phyloP scores from a whole-genome alignment of 2,329 filamentous ascomycete genomes.

The Chaetomium globosum region DNA sequence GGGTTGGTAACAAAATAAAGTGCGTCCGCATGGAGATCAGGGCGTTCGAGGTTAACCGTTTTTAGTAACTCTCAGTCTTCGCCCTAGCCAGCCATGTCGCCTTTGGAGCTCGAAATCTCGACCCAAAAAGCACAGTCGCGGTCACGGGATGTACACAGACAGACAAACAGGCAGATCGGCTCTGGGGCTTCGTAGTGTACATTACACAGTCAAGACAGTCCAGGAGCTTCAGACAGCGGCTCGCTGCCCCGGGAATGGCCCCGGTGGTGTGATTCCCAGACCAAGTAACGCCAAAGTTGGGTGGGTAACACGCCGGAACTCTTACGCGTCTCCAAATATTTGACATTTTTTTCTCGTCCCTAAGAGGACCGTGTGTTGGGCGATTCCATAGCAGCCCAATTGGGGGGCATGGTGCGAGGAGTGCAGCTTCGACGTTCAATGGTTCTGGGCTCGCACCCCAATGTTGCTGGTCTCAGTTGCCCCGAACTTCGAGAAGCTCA shows the following conservation, averaged over 20 bases:
- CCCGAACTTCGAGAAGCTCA: not conserved
- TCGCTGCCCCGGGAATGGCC: not conserved
- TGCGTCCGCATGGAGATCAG: not conserved
- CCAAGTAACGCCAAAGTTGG: not conserved
- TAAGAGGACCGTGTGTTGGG: not conserved
- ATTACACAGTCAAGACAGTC: no score
- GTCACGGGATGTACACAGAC: no score
- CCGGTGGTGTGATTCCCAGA: not conserved
- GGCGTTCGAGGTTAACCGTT: not conserved
- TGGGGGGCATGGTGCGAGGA: not conserved
- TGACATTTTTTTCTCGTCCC: not conserved
- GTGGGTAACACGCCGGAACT: not conserved
- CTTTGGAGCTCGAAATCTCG: not conserved
- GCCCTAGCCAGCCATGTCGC: not conserved
- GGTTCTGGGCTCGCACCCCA: not conserved
- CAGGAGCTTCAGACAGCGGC: not conserved
- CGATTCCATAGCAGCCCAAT: not conserved
- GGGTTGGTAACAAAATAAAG: constrained; percentile 3
- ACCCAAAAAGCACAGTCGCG: no score
- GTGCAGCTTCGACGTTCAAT: not conserved
- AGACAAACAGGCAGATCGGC: not conserved
- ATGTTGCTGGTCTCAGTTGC: no score
- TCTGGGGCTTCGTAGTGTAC: not conserved
- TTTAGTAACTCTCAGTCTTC: not conserved
- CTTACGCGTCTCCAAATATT: constrained; percentile 8